Percentiles rank a stretch among this genome's conserved stretches.
These are phyloP conservation scores for Thelonectria blattea DNA, from an alignment of 2,329 filamentous ascomycete species.

Conservation along the genomic window DNA sequence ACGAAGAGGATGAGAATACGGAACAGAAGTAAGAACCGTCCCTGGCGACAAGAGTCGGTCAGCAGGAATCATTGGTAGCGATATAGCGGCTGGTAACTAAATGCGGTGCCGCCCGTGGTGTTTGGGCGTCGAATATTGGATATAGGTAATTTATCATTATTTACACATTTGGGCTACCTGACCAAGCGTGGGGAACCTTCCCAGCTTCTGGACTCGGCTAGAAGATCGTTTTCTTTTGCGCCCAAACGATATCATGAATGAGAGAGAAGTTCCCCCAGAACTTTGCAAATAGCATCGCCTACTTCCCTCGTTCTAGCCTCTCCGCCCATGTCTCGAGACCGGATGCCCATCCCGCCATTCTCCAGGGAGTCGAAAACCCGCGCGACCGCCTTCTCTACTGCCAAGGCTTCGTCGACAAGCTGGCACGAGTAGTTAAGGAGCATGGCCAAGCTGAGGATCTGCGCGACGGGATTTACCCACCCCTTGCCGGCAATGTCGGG, in stretches of 20 bases:
- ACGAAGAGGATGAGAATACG: constrained; percentile 1
- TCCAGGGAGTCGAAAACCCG: constrained; percentile 64
- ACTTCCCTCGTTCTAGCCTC: constrained; percentile 67
- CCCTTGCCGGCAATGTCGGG: constrained; percentile 77
- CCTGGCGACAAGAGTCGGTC: neutral
- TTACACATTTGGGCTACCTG: neutral
- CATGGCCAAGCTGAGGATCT: constrained; percentile 75
- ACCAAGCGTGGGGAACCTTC: too few relatives aligned
- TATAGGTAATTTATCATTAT: neutral
- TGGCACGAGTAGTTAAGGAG: constrained; percentile 76
- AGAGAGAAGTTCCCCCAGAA: constrained; percentile 11
- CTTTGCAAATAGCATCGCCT: constrained; percentile 60
- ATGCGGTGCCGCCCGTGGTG: neutral
- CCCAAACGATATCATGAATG: neutral
- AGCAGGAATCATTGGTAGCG: neutral
- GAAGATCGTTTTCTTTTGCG: neutral
- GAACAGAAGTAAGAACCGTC: neutral
- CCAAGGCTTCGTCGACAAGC: constrained; percentile 64
- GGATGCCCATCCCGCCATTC: constrained; percentile 53
- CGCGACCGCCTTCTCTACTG: constrained; percentile 69
- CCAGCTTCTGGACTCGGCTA: too few relatives aligned
- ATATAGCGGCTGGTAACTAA: neutral
- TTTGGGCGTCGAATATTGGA: neutral
- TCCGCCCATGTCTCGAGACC: constrained; percentile 71
- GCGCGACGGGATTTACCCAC: constrained; percentile 75